Base-by-base conservation (phyloP, 805 yeast species). In the Starmerella geochares region DNA sequence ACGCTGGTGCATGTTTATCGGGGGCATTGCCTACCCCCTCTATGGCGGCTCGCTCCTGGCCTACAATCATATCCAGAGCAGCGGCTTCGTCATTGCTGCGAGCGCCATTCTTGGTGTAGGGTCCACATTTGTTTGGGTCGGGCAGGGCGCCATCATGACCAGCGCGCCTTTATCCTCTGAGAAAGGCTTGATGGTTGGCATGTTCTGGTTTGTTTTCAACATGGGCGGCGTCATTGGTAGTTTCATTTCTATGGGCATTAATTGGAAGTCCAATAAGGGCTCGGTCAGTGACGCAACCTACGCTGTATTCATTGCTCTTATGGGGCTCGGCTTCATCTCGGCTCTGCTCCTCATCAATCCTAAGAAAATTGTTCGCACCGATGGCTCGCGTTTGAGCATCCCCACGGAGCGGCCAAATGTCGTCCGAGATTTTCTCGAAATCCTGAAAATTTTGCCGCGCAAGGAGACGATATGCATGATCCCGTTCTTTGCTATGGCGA, bases 401-500 rank as follows among this genome's bases (percentile, higher is more conserved):
- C 49, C 24, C n/a, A 42, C 46, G n/a, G 45, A 37, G 33, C 47
- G 50, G 25, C 57, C 57, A 20, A 47, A 50, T 25, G 81, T 77
- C 58, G 47, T 77, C 39, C 51, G 56, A 14, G 76, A 68, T 40
- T 66, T 77, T 57, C 61, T 61, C 53, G 58, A 59, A 38, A 62
- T 70, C 44, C 65, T 75, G 53, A 60, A 57, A 48, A 54, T 53
- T 21, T 74, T 73, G 57, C 76, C 76, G 43, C 67, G 54, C 27
- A 51, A 51, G 47, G 55, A 65, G 60, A 73, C 78, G 46, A 59
- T 72, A 43, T 62, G 73, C 23, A 58, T 77, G 61, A 73, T 79
- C 70, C 83, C 83, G 39, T 71, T 77, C 75, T 79, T 78, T 62
- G 74, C 76, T 56, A 71, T 80, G 25, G 76, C 83, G 32, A 79